Percentiles rank a stretch among this genome's conserved stretches.
phyloP scores from a whole-genome alignment of 2,329 filamentous ascomycete species.

The Colletotrichum salicis region DNA sequence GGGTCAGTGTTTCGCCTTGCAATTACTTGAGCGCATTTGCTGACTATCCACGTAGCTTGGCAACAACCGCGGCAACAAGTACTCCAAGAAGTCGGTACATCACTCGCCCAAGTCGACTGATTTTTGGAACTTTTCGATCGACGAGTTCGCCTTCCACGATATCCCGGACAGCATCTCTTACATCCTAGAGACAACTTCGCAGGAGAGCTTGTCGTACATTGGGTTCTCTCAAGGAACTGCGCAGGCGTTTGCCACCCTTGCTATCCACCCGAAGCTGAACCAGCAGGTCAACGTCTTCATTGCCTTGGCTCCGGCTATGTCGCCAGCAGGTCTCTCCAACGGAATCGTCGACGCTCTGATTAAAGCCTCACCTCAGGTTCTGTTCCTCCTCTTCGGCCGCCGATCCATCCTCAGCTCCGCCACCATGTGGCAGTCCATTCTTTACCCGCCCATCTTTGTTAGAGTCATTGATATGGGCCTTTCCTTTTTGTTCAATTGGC shows the following conservation, averaged over 20 bases:
- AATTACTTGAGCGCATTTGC: conserved; percentile 13
- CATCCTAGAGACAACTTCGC: conserved; percentile 83
- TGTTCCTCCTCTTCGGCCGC: conserved; percentile 93
- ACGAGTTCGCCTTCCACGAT: conserved; percentile 97
- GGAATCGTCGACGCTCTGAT: conserved; percentile 92
- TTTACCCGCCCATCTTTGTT: conserved; percentile 94
- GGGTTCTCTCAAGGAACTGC: conserved; percentile 98
- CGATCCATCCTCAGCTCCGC: conserved; percentile 91
- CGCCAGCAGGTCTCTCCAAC: conserved; percentile 88
- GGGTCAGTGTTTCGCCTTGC: conserved; percentile 65
- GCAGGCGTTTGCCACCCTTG: conserved; percentile 92
- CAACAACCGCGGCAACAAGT: conserved; percentile 98
- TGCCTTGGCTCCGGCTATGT: conserved; percentile 95
- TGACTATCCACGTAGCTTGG: conserved; percentile 71
- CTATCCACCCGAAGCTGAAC: conserved; percentile 92
- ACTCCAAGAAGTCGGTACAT: conserved; percentile 92
- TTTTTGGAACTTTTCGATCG: conserved; percentile 99
- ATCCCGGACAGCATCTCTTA: conserved; percentile 96
- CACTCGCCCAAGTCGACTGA: conserved; percentile 76
- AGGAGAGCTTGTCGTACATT: conserved; percentile 90
- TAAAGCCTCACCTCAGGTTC: conserved; percentile 90
- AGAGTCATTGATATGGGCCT: conserved; percentile 86
- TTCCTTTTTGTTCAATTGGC: conserved; percentile 90
- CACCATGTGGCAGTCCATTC: conserved; percentile 95
- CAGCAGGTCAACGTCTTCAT: conserved; percentile 96